Evolutionary conservation across 2,329 filamentous ascomycete species (phyloP).

Genomic region (Lecanoromycetidae sp.): DNA sequence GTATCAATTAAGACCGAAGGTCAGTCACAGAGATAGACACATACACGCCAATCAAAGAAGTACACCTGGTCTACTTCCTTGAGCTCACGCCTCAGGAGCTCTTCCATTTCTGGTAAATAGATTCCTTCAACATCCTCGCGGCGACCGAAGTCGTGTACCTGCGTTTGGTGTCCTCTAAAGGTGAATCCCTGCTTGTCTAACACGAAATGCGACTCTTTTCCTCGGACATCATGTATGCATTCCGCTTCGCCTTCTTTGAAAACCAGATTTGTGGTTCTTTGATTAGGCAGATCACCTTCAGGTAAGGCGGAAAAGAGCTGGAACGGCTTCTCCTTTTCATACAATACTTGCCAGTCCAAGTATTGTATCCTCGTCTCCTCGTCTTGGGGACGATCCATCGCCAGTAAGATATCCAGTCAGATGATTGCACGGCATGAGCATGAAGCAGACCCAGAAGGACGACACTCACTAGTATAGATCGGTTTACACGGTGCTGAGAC

Average conservation of each 20-base stretch:
- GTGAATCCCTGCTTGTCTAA: constrained; percentile 5
- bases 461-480: no score
- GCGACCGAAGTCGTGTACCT: not conserved
- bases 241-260: not conserved
- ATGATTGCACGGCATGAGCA: no score
- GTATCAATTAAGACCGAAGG: no score
- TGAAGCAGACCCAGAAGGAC: not conserved
- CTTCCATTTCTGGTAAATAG: constrained; percentile 7
- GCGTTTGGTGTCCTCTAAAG: not conserved
- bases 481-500: no score
- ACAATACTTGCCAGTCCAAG: constrained; percentile 9
- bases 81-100: constrained; percentile 1
- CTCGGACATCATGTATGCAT: constrained; percentile 8
- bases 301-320: constrained; percentile 1
- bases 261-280: constrained; percentile 6
- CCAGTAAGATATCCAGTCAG: not conserved
- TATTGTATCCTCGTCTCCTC: not conserved
- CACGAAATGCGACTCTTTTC: not conserved
- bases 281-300: not conserved
- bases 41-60: constrained; percentile 12
- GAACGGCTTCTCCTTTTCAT: constrained; percentile 8
- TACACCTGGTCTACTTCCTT: constrained; percentile 5
- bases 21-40: not conserved
- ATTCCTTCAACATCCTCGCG: not conserved
- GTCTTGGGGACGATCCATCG: not conserved